Conservation (phyloP, 768 basidiomycete genomes). For the Mycena maculata region DNA sequence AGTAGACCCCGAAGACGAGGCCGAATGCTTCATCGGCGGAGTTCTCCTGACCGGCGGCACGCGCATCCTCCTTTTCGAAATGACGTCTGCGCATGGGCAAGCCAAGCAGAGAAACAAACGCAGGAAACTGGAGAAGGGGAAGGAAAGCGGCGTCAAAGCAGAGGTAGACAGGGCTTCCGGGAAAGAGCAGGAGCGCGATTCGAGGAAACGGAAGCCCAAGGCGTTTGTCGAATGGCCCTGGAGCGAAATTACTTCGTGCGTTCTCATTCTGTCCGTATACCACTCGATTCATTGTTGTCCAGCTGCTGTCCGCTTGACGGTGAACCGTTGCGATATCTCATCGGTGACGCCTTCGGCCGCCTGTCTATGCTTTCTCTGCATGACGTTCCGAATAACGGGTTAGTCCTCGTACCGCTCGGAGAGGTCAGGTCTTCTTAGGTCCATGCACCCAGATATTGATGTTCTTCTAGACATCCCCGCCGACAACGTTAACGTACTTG, state of each 20-base stretch:
- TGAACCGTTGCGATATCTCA: conserved; percentile 60
- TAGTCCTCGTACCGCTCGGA: conserved; percentile 47
- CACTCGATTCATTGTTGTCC: conserved; percentile 9
- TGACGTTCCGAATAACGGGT: conserved; percentile 52
- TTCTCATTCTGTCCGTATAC: neutral
- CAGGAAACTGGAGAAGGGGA: conserved; percentile 62
- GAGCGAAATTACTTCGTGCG: conserved; percentile 78
- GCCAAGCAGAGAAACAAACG: conserved; percentile 67
- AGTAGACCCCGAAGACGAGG: conserved; percentile 45
- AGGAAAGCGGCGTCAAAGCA: conserved; percentile 56
- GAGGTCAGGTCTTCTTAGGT: neutral
- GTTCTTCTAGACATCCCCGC: conserved; percentile 68
- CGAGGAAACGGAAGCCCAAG: conserved; percentile 63
- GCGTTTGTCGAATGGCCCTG: conserved; percentile 80
- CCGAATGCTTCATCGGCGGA: conserved; percentile 64
- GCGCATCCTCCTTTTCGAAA: conserved; percentile 71
- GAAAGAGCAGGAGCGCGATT: conserved; percentile 69
- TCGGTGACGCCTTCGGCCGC: conserved; percentile 80
- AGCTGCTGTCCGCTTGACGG: conserved; percentile 67
- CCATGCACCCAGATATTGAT: neutral
- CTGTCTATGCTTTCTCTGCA: conserved; percentile 73
- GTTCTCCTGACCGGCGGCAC: conserved; percentile 77
- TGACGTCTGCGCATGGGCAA: conserved; percentile 59
- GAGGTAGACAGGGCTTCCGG: conserved; percentile 60
- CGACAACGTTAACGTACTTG: conserved; percentile 79